These are phyloP conservation scores for Elymus sibiricus DNA, from an alignment of 176 grass and related monocot genomes.

Conservation along the genomic window DNA sequence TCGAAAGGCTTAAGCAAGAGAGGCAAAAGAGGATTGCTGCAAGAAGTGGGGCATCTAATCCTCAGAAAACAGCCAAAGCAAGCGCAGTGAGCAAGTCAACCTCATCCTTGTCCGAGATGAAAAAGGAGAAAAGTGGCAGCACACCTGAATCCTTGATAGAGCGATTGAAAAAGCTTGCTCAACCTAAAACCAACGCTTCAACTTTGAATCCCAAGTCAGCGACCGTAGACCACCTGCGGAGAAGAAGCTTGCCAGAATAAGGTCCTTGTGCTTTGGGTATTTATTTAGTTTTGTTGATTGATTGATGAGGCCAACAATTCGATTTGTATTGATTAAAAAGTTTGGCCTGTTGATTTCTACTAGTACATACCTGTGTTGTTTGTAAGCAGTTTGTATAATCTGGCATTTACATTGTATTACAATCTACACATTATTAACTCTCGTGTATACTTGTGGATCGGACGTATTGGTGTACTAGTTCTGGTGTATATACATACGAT, in stretches of 20 bases:
- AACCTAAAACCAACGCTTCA: conserved; percentile 50
- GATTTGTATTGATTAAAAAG: too few relatives aligned
- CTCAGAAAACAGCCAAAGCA: conserved; percentile 5
- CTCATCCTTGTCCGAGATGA: conserved; percentile 56
- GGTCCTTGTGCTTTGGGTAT: background rate
- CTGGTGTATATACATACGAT: too few relatives aligned
- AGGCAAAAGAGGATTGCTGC: conserved; percentile 91
- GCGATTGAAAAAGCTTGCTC: conserved; percentile 53
- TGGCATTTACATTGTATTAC: too few relatives aligned
- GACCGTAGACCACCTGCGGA: conserved; percentile 29
- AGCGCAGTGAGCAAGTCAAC: conserved; percentile 67
- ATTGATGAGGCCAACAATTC: too few relatives aligned
- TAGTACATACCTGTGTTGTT: too few relatives aligned
- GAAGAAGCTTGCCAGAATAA: conserved; percentile 29
- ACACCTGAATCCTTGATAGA: conserved; percentile 29
- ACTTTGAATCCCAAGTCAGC: conserved; percentile 21
- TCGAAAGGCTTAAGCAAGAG: conserved; percentile 89
- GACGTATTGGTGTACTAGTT: too few relatives aligned
- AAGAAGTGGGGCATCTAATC: conserved; percentile 37
- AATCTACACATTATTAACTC: too few relatives aligned
- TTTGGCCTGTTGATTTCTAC: too few relatives aligned
- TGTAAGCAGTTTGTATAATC: too few relatives aligned
- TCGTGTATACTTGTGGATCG: too few relatives aligned
- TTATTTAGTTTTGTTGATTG: background rate
- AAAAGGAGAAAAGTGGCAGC: conserved; percentile 59